Evolutionary conservation across 2,329 filamentous ascomycete genomes (phyloP).

Genomic region (Ambrosiella xylebori): DNA sequence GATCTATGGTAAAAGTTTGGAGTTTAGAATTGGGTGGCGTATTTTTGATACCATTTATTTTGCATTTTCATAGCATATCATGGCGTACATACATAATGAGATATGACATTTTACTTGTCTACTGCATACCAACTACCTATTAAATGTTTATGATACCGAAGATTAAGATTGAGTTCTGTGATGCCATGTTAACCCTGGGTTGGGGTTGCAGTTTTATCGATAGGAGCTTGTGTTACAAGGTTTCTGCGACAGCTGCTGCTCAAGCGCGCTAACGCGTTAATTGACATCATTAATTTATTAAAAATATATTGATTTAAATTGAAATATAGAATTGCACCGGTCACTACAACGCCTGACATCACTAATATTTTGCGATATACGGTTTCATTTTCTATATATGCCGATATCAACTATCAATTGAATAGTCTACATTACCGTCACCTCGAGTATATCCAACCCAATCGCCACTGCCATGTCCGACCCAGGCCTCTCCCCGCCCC

Average conservation of each 20-base stretch:
- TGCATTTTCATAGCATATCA: conserved; percentile 2
- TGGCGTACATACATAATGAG: conserved; percentile 8
- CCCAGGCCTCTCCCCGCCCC: conserved; percentile 7
- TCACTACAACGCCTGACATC: neutral
- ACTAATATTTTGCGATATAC: neutral
- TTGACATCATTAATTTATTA: conserved; percentile 1
- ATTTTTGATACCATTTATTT: conserved; percentile 11
- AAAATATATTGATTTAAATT: neutral
- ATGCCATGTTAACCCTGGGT: neutral
- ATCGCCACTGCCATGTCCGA: conserved; percentile 2
- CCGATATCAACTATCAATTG: neutral
- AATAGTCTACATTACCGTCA: neutral
- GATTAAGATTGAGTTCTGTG: no score
- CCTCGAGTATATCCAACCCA: neutral
- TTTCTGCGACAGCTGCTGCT: neutral
- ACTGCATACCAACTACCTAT: no score
- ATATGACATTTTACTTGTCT: neutral
- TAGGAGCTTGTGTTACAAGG: neutral
- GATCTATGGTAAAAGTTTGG: neutral
- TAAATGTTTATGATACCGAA: no score
- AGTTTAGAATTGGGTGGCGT: neutral
- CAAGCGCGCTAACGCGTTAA: conserved; percentile 1
- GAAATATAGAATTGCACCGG: neutral
- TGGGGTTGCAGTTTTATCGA: conserved; percentile 3
- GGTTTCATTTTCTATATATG: neutral